A percentile compares a stretch with the other conserved stretches of the same genome.
Evolutionary conservation across 129 eudicot genomes (phyloP).

Genomic region (Flaveria linearis): DNA sequence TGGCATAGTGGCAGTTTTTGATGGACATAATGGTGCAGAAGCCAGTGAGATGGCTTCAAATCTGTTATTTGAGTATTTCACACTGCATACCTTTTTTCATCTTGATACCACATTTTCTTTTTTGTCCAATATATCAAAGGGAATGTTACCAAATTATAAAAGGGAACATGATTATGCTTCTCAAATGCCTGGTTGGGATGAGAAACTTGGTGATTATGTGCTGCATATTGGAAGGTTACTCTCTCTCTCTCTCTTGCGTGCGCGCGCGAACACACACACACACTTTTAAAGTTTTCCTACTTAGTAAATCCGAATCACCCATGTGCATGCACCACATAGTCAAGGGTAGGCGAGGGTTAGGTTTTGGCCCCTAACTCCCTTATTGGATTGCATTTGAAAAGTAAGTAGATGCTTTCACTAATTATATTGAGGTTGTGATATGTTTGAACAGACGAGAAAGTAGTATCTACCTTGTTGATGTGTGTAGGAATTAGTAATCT

Average conservation of each 20-base stretch:
- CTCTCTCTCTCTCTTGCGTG: not conserved
- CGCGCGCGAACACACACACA: not conserved
- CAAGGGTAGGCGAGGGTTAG: too few species aligned
- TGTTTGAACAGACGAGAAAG: too few species aligned
- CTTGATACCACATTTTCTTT: constrained; percentile 73
- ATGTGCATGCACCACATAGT: too few species aligned
- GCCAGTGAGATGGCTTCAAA: constrained; percentile 96
- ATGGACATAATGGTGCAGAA: constrained; percentile 96
- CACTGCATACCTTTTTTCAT: constrained; percentile 75
- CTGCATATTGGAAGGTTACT: constrained; percentile 67
- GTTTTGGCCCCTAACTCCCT: too few species aligned
- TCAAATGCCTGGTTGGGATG: constrained; percentile 48
- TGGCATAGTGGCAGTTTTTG: constrained; percentile 91
- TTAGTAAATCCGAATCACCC: too few species aligned
- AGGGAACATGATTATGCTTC: constrained; percentile 41
- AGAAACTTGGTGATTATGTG: constrained; percentile 46
- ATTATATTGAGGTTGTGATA: too few species aligned
- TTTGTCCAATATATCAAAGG: constrained; percentile 49
- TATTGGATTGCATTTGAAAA: too few species aligned
- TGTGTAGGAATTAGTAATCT: too few species aligned
- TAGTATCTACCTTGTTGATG: too few species aligned
- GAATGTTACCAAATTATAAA: constrained; percentile 50
- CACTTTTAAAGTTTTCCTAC: not conserved
- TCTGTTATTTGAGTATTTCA: constrained; percentile 73
- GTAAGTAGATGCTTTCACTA: too few species aligned